phyloP scores from a whole-genome alignment of 1,284 basidiomycete species.

The Tilletiopsis washingtonensis region DNA sequence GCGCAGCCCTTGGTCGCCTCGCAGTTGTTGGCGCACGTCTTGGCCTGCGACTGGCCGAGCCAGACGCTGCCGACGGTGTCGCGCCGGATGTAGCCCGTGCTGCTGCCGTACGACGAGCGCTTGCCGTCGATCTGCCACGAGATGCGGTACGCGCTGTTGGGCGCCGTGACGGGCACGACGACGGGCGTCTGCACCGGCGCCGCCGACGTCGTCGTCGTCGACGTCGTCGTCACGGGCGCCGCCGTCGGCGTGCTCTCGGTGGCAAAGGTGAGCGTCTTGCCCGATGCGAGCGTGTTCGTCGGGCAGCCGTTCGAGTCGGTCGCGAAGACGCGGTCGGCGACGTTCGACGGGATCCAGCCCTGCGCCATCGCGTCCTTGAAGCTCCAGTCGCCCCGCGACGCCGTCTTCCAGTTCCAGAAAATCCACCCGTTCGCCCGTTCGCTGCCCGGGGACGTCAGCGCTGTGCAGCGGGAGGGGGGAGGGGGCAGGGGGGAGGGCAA shows the following conservation, averaged over 20 bases:
- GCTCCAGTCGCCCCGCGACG: slow-evolving; percentile 3
- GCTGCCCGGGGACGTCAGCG: no score
- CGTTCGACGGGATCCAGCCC: slow-evolving; percentile 13
- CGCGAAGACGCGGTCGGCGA: slow-evolving; percentile 1
- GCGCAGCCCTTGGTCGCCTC: neutral
- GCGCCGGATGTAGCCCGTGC: neutral
- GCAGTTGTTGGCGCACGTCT: neutral
- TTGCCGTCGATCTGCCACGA: neutral
- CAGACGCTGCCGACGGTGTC: neutral
- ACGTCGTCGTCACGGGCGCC: neutral
- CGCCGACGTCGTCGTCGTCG: neutral
- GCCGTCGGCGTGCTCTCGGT: neutral
- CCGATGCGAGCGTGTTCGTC: neutral
- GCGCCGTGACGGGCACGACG: neutral
- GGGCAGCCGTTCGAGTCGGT: slow-evolving; percentile 1
- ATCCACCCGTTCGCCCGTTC: slow-evolving; percentile 1
- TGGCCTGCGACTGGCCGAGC: neutral
- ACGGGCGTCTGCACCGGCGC: no score
- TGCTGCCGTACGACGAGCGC: neutral
- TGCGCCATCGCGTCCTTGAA: slow-evolving; percentile 10
- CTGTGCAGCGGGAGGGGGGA: no score
- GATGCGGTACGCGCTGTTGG: neutral
- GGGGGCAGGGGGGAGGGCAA: no score
- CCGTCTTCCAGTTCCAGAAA: slow-evolving; percentile 15
- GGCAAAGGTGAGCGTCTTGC: neutral